Evolutionary conservation across 129 eudicot species (phyloP), one percentile per base, ranked within the genome.

Genomic region (Logfia minima): DNA sequence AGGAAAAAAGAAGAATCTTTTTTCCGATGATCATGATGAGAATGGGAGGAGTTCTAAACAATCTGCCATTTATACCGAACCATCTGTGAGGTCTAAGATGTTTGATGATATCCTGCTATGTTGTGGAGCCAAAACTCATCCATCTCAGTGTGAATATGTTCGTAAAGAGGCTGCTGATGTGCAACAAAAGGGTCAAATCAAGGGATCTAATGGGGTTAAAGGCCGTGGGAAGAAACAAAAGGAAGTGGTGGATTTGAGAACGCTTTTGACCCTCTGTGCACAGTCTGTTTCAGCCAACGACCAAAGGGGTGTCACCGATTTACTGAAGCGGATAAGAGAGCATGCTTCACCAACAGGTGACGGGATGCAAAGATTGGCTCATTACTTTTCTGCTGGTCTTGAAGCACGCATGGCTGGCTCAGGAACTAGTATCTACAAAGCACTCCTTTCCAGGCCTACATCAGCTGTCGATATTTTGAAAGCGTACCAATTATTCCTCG

Each of bases 331-430:
- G 70, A 91, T 91, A 53, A 77, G 90, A 64, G 86, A 86, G 43
- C 92, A 88, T 78, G 86, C 97, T 64, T 88, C 97, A 64, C 88
- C 90, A 1, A 81, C 86, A 1, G 97, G 97, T 29, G 94, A 91
- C 39, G 97, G 97, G 24, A 91, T 86, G 91, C 94, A 91, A 82
- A 81, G 97, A 75, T 66, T 91, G 65, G 97, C 97, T 24, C 90
- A 91, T 69, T 91, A 91, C 82, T 88, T 91, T 81, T 84, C 93
- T 19, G 35, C 77, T 64, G 97, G 97, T 39, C 92, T 91, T 60
- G 94, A 91, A 75, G 94, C 97, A 29, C 90, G 97, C 8, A 82
- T 91, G 89, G 97, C 94, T 29, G 97, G 97, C 23, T 84, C 86
- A 13, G 97, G 94, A 59, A 88, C 93, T 35, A 84, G 71, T 29